A percentile compares a stretch with the other conserved stretches of the same genome.
phyloP scores from a whole-genome alignment of 345 rosid genomes.

The Heritiera fomes region DNA sequence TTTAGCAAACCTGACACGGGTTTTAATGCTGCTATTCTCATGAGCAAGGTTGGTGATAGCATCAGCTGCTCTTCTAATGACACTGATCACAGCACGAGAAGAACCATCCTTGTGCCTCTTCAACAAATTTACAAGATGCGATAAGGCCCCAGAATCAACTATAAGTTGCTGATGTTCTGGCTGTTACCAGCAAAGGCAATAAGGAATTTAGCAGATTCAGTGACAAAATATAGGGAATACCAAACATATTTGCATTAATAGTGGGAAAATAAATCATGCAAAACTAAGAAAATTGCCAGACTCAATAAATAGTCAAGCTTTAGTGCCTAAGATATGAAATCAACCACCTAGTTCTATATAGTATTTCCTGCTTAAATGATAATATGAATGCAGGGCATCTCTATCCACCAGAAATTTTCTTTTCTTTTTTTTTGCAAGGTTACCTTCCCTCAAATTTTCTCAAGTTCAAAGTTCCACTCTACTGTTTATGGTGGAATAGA shows the following conservation, averaged over 20 bases:
- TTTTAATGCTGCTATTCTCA: constrained; percentile 92
- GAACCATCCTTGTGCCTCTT: constrained; percentile 65
- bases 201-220: constrained; percentile 25
- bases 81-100: constrained; percentile 83
- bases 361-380: not conserved
- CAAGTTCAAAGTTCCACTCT: not conserved
- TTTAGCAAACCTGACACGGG: constrained; percentile 80
- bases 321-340: not conserved
- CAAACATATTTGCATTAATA: not conserved
- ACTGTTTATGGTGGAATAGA: not conserved
- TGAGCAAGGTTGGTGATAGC: constrained; percentile 98
- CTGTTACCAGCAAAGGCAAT: constrained; percentile 50
- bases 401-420: not conserved
- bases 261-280: constrained; percentile 1
- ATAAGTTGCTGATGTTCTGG: constrained; percentile 97
- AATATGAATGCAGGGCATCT: not conserved
- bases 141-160: constrained; percentile 88
- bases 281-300: not conserved
- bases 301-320: constrained; percentile 7
- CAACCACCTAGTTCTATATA: not conserved
- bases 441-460: not conserved
- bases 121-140: constrained; percentile 78
- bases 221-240: not conserved
- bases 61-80: constrained; percentile 95
- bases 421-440: not conserved